Evolutionary conservation across 805 yeast genomes (phyloP).

Genomic region (Saturnispora silvae): DNA sequence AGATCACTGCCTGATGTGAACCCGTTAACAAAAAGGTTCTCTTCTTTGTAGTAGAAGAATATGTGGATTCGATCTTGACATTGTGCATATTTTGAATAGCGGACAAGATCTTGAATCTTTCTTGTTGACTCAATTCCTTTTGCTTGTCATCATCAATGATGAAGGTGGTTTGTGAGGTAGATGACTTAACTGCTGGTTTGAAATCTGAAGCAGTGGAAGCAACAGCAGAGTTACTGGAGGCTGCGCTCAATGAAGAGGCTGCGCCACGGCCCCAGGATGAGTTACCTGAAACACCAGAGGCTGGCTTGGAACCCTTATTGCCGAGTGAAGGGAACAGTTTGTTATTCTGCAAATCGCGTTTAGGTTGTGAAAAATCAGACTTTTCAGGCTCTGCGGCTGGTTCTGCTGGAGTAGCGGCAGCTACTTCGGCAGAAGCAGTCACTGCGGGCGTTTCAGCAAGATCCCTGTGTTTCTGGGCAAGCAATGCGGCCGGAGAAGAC

Average conservation of each 20-base stretch:
- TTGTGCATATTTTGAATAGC: slow-evolving; percentile 48
- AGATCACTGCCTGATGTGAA: slow-evolving; percentile 48
- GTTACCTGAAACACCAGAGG: slow-evolving; percentile 1
- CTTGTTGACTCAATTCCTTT: slow-evolving; percentile 49
- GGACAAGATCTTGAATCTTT: slow-evolving; percentile 56
- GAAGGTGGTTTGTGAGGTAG: slow-evolving; percentile 68
- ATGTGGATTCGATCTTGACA: slow-evolving; percentile 73
- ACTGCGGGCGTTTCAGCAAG: too few species aligned
- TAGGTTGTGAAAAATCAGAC: too few species aligned
- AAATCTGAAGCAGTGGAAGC: slow-evolving; percentile 16
- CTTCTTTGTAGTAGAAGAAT: slow-evolving; percentile 61
- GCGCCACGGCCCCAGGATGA: slow-evolving; percentile 12
- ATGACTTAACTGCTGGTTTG: slow-evolving; percentile 39
- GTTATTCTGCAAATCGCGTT: too few species aligned
- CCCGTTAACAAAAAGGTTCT: slow-evolving; percentile 83
- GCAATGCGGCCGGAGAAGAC: slow-evolving; percentile 32
- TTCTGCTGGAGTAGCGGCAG: background rate
- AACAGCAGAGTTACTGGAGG: too few species aligned
- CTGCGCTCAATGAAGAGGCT: background rate
- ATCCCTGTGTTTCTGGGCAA: slow-evolving; percentile 28
- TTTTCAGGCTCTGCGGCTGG: background rate
- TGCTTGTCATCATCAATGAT: slow-evolving; percentile 63
- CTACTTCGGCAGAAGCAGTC: too few species aligned
- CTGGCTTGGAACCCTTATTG: slow-evolving; percentile 26
- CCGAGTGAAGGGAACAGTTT: slow-evolving; percentile 68